Evolutionary conservation across 306 rosid genomes (phyloP).

Genomic region (Lathyrus tuberosus): DNA sequence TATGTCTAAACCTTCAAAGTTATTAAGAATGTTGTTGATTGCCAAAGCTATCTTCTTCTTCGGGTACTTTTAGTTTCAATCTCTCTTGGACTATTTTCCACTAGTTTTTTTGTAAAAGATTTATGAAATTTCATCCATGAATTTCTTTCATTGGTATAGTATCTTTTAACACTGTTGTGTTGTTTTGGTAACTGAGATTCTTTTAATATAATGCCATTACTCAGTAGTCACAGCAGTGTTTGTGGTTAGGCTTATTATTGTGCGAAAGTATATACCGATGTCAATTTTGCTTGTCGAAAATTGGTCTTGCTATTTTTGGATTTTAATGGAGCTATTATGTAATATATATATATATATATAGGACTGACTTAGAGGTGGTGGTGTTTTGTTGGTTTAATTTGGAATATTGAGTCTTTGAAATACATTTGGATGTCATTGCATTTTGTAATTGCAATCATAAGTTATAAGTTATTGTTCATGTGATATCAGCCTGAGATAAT

Average conservation of each 20-base stretch:
- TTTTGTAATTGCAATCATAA: slow-evolving; percentile 18
- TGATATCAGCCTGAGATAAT: not conserved
- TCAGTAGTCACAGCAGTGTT: slow-evolving; percentile 14
- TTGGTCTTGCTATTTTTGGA: slow-evolving; percentile 1
- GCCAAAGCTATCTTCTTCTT: too few relatives aligned
- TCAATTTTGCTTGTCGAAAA: slow-evolving; percentile 7
- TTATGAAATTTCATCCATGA: too few relatives aligned
- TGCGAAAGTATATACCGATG: not conserved
- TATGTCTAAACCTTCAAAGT: too few relatives aligned
- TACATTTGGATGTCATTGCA: slow-evolving; percentile 3
- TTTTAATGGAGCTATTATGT: slow-evolving; percentile 28
- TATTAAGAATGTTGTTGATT: too few relatives aligned
- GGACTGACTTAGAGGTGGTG: too few relatives aligned
- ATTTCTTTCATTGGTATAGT: too few relatives aligned
- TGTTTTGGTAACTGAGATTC: slow-evolving; percentile 17
- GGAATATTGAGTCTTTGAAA: not conserved
- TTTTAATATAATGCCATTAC: slow-evolving; percentile 35
- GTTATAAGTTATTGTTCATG: not conserved
- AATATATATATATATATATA: slow-evolving; percentile 1
- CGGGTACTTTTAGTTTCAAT: too few relatives aligned
- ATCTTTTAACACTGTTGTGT: too few relatives aligned
- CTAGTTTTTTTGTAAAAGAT: too few relatives aligned
- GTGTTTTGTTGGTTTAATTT: too few relatives aligned
- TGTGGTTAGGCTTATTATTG: slow-evolving; percentile 31
- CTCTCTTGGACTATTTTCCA: too few relatives aligned